Evolutionary conservation across 225 moss, liverwort and hornwort species (phyloP), one percentile per base, ranked within the genome.

Genomic region (Polytrichum formosum): DNA sequence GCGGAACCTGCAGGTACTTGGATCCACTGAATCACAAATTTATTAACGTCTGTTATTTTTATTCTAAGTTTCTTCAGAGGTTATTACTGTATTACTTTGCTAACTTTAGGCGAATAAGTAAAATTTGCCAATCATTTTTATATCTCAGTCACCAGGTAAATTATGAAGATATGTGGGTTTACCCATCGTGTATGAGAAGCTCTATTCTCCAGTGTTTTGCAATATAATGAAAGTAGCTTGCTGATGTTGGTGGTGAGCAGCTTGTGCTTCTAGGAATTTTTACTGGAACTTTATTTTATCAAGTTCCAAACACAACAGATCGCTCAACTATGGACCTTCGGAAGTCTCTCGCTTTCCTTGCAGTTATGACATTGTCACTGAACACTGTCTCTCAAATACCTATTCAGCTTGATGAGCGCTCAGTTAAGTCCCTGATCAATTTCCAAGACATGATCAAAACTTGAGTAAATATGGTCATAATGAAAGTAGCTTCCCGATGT

Each of bases 371-470:
- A 26, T 79, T 94, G 68, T 91, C 94, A 65, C 64, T 94, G 64
- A 91, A 91, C 70, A 91, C 90, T 9, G 85, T 94, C 28, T 90
- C 87, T 6, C 94, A 94, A 63, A 94, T 94, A 68, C 91, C 91
- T 61, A 56, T 86, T 68, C 91, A 91, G 72, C 66, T 94, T 28
- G 94, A 94, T 74, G 91, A 91, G 73, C 82, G 90, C 59, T 82
- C 86, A 90, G 88, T 94, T 76, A 73, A 19, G 66, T 62, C 30
- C 27, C 31, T 67, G 4, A 67, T 23, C 67, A 55, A 55, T 26
- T 54, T 18, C 21, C 7, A 30, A 29, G 26, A 28, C 18, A n/a
- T 54, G 13, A 46, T 46, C 13, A 37, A 37, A 10, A 37, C 10
- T 37, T 37, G 9, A 37, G 10, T 37, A 37, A 10, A 37, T 37